Base-by-base conservation (phyloP, 73 alveolate species). In the Paramecium primaurelia region DNA sequence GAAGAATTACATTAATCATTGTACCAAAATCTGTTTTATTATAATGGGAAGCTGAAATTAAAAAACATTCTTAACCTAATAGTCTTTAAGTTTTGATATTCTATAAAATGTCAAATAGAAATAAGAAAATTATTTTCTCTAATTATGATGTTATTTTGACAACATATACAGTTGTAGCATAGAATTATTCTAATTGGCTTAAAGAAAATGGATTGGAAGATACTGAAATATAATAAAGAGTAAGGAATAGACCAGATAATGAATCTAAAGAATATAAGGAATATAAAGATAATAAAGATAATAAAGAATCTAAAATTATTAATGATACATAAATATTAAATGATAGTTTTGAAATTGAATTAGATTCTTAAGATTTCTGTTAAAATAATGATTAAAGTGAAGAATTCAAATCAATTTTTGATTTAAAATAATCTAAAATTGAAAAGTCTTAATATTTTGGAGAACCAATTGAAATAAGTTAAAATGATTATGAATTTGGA, bases 41-140 rank as follows among this genome's bases (percentile, higher is more conserved):
- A 14, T 77, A 93, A 44, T 93, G 96, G 96, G 59, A 92, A 9
- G 86, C 58, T 22, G 96, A 93, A 84, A 86, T 93, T 16, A 69
- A 92, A 26, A 38, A 25, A 18, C 96, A 93, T 47, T 87, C 95
- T 6, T 6, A 30, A 58, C 32, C 77, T 38, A 83, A 89, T 22
- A 51, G 45, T 25, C 22, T 93, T n/a, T 18, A 44, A 11, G 71
- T 71, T 32, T 92, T 89, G 22, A 36, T 59, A 77, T 77, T 92
- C 36, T 89, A 89, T 71, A 83, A 47, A 8, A 80, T 26, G 20
- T 32, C 28, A 22, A 42, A 80, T 80, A 40, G 91, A 47, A 80
- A 18, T 30, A 45, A 80, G 22, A 18, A 22, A 38, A 16, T 80
- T 20, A 18, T 16, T 0, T 80, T 80, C 32, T 18, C 32, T 22